These are phyloP conservation scores for Pythium plurisporium DNA, from an alignment of 352 stramenopile genomes.

Conservation along the genomic window DNA sequence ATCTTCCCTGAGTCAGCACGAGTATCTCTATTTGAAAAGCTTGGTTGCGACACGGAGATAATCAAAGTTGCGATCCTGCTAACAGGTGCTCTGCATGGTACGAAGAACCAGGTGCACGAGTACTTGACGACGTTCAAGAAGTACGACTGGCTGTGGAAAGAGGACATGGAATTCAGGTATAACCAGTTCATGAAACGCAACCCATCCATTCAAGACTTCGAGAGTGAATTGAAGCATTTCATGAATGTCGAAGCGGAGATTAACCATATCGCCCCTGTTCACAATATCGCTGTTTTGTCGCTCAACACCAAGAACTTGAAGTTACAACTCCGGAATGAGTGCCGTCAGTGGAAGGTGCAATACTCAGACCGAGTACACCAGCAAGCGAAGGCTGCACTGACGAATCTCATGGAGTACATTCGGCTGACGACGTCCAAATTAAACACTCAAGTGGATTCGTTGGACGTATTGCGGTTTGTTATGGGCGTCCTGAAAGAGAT, in stretches of 20 bases:
- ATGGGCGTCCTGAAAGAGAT: constrained; percentile 98
- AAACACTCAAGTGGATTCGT: constrained; percentile 92
- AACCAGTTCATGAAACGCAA: constrained; percentile 92
- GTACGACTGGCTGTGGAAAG: constrained; percentile 98
- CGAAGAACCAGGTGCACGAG: constrained; percentile 96
- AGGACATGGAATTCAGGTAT: constrained; percentile 95
- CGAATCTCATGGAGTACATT: constrained; percentile 96
- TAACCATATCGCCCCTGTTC: constrained; percentile 70
- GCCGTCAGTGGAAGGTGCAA: constrained; percentile 96
- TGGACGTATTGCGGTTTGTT: constrained; percentile 96
- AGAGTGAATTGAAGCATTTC: constrained; percentile 96
- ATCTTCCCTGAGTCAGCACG: constrained; percentile 89
- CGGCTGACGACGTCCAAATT: constrained; percentile 90
- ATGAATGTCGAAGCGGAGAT: constrained; percentile 94
- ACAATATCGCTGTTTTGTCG: constrained; percentile 96
- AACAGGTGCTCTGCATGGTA: constrained; percentile 96
- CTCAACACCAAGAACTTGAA: constrained; percentile 98
- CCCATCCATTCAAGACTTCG: constrained; percentile 95
- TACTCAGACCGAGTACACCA: constrained; percentile 96
- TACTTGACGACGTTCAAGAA: constrained; percentile 94
- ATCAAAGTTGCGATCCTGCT: constrained; percentile 96
- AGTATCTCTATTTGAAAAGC: constrained; percentile 92
- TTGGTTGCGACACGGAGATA: constrained; percentile 92
- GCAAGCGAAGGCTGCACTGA: constrained; percentile 90
- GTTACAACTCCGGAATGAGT: constrained; percentile 94